Evolutionary conservation across 179 eudicot genomes (phyloP).

Genomic region (Beta corolliflora): DNA sequence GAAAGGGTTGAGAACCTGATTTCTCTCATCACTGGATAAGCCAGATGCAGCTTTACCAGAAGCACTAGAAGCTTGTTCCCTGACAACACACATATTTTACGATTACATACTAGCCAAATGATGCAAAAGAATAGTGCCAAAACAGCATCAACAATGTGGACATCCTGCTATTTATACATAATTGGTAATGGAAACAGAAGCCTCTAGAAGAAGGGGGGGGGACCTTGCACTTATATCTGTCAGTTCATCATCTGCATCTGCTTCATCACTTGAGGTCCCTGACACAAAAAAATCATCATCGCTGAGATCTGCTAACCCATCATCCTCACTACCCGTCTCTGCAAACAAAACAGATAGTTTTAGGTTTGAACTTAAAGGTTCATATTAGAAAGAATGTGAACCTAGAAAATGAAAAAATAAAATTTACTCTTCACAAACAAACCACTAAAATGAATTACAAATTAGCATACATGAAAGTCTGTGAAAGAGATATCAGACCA

Average conservation of each 20-base stretch:
- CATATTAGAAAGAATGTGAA: neutral
- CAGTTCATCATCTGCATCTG: constrained; percentile 95
- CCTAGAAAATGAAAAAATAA: neutral
- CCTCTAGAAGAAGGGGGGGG: neutral
- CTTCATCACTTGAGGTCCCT: constrained; percentile 91
- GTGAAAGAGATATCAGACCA: neutral
- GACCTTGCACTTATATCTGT: constrained; percentile 88
- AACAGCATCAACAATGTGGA: neutral
- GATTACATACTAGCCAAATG: neutral
- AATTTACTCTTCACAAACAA: neutral
- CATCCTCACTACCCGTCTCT: constrained; percentile 99
- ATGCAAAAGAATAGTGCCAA: neutral
- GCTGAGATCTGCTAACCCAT: constrained; percentile 77
- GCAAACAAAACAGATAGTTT: constrained; percentile 29
- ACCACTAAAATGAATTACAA: neutral
- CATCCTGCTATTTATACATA: neutral
- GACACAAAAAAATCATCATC: constrained; percentile 88
- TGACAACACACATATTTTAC: constrained; percentile 28
- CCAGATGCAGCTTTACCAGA: constrained; percentile 86
- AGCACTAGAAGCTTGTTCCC: constrained; percentile 95
- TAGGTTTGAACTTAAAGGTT: neutral
- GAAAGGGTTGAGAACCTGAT: constrained; percentile 50
- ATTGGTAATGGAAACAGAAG: neutral
- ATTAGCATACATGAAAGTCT: neutral
- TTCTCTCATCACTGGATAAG: constrained; percentile 86